Conservation (phyloP, 495 filamentous ascomycete genomes). For the Aspergillus bertholletiae region DNA sequence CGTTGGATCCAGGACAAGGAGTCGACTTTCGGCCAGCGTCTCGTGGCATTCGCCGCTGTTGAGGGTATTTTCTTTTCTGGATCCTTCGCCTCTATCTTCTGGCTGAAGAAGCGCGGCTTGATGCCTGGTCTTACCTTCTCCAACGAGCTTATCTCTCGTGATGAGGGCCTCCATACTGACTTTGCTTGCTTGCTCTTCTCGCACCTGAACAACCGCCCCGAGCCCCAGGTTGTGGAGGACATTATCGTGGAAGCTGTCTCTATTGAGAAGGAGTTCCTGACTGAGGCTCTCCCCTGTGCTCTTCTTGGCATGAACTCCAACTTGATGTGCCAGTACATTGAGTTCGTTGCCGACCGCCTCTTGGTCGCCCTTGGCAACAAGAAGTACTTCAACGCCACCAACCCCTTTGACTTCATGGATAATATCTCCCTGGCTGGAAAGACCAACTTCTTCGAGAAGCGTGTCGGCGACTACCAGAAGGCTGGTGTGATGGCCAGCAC, state of each 20-base stretch:
- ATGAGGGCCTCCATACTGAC: constrained; percentile 99
- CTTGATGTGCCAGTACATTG: constrained; percentile 99
- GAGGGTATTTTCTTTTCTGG: constrained; percentile 99
- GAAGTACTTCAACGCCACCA: constrained; percentile 87
- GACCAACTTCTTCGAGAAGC: constrained; percentile 99
- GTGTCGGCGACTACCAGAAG: constrained; percentile 99
- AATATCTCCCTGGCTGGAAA: constrained; percentile 97
- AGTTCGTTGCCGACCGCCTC: constrained; percentile 96
- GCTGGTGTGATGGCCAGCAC: constrained; percentile 96
- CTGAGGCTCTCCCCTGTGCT: constrained; percentile 85
- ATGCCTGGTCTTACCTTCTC: constrained; percentile 99
- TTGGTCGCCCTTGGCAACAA: constrained; percentile 87
- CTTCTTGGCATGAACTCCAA: constrained; percentile 96
- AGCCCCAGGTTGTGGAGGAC: constrained; percentile 71
- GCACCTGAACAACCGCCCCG: constrained; percentile 87
- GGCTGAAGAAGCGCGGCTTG: constrained; percentile 99
- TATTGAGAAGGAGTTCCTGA: constrained; percentile 98
- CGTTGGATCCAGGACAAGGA: constrained; percentile 89
- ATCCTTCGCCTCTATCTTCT: constrained; percentile 99
- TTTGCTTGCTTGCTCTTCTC: constrained; percentile 97
- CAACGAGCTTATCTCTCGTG: constrained; percentile 98
- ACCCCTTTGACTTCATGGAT: constrained; percentile 99
- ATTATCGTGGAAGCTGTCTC: constrained; percentile 91
- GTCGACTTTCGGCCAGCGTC: constrained; percentile 91
- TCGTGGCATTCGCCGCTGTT: constrained; percentile 95